Base-by-base conservation (phyloP, 345 rosid genomes). In the Dovyalis caffra region DNA sequence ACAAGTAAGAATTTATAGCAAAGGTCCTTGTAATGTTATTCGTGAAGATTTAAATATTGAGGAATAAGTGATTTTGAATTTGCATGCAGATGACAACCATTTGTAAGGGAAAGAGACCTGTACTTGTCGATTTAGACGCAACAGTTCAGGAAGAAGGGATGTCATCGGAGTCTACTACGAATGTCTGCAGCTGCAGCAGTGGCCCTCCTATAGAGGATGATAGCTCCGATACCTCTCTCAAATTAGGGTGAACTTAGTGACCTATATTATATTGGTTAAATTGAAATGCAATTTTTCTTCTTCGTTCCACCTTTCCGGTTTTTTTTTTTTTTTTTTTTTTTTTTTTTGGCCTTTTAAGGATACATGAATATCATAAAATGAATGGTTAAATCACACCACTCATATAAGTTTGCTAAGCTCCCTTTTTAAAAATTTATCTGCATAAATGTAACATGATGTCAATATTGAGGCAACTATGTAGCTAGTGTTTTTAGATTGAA, bases 81-180 rank as follows among this genome's bases (percentile, higher is more conserved):
- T 47, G 23, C 4, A 21, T 75, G 72, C 86, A 88, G 90, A 76
- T 87, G 79, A 53, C n/a, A 23, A 12, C 61, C 28, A 31, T 76
- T 49, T 69, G 72, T 4, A 86, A 86, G 29, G 88, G 88, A 8
- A 88, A 84, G 62, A 60, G 33, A 47, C 73, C 28, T 20, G 73
- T 8, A 1, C 14, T 69, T 40, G 1, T 34, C 35, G 89, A 90
- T 10, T 68, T 81, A 0, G 86, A 78, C 63, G 47, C 26, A 6
- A 83, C 33, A 2, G 69, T 75, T 9, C 87, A 76, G 26, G 91
- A 90, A 77, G 92, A 90, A 84, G 91, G 92, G 32, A 9, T 84
- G 75, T 90, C 92, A 4, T 82, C 91, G 0, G 94, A 88, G 56
- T 88, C 94, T 1, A 88, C 74, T 6, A 78, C 88, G 62, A 83